Evolutionary conservation across 1,139 yeast genomes (phyloP).

Genomic region (Diutina ranongensis): DNA sequence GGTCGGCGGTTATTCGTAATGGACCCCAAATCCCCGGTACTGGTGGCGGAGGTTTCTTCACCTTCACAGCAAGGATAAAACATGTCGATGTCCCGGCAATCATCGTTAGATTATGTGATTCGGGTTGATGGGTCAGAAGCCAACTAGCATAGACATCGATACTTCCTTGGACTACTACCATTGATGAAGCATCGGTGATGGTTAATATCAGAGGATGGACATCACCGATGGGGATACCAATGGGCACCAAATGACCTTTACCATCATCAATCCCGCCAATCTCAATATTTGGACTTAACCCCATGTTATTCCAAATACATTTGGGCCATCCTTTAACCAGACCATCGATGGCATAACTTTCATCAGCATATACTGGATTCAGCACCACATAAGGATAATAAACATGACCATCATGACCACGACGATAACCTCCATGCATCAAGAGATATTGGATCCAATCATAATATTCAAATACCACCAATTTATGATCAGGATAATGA

Average conservation of each 20-base stretch:
- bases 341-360: constrained; percentile 1
- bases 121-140: not conserved
- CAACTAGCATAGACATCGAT: constrained; percentile 1
- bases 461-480: constrained; percentile 3
- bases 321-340: not conserved
- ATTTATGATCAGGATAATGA: not conserved
- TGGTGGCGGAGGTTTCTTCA: not conserved
- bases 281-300: not conserved
- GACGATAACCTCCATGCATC: not conserved
- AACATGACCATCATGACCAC: not conserved
- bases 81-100: constrained; percentile 2
- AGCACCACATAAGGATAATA: not conserved
- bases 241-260: not conserved
- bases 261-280: not conserved
- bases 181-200: not conserved
- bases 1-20: not conserved
- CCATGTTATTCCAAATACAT: not conserved
- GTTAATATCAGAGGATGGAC: not conserved
- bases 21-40: constrained; percentile 5
- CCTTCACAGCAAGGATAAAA: not conserved
- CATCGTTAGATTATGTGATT: not conserved
- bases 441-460: constrained; percentile 3
- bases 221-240: not conserved
- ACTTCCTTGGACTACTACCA: not conserved
- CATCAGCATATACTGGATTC: not conserved